phyloP scores from a whole-genome alignment of 768 basidiomycete species.

The Crepidotus variabilis region DNA sequence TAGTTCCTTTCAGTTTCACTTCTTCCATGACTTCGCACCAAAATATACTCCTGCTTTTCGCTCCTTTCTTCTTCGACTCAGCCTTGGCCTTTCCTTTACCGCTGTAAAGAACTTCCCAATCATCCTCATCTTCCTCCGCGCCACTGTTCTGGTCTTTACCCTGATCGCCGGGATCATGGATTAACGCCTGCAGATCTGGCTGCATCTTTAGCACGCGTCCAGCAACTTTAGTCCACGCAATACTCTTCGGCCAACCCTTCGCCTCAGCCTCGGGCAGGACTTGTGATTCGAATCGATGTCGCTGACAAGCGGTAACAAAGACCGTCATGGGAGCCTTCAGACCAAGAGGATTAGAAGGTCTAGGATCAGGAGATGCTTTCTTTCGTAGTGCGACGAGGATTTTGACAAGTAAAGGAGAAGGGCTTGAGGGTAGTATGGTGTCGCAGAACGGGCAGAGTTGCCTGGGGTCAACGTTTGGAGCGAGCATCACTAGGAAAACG shows the following conservation, averaged over 20 bases:
- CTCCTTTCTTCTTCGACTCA: conserved; percentile 7
- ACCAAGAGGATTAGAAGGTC: conserved; percentile 67
- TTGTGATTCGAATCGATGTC: conserved; percentile 74
- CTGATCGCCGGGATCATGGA: conserved; percentile 36
- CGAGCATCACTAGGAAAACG: conserved; percentile 42
- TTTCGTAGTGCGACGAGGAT: conserved; percentile 49
- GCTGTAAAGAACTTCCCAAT: conserved; percentile 17
- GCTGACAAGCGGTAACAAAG: conserved; percentile 69
- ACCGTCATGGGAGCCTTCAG: conserved; percentile 48
- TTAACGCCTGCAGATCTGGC: conserved; percentile 41
- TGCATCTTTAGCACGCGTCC: conserved; percentile 52
- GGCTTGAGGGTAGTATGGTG: conserved; percentile 54
- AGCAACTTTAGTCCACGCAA: conserved; percentile 59
- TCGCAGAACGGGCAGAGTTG: conserved; percentile 84
- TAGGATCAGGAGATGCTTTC: conserved; percentile 58
- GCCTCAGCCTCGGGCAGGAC: conserved; percentile 67
- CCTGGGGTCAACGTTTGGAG: conserved; percentile 53
- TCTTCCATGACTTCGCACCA: conserved; percentile 67
- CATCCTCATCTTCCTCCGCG: conserved; percentile 4
- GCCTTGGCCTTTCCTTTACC: conserved; percentile 1
- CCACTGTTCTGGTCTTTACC: conserved; percentile 15
- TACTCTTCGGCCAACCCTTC: conserved; percentile 74
- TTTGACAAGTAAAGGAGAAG: conserved; percentile 53
- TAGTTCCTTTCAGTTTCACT: conserved; percentile 60
- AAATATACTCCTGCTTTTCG: conserved; percentile 37